These are phyloP conservation scores for Saprolegnia diclina DNA, from an alignment of 352 stramenopile genomes.

Conservation along the genomic window DNA sequence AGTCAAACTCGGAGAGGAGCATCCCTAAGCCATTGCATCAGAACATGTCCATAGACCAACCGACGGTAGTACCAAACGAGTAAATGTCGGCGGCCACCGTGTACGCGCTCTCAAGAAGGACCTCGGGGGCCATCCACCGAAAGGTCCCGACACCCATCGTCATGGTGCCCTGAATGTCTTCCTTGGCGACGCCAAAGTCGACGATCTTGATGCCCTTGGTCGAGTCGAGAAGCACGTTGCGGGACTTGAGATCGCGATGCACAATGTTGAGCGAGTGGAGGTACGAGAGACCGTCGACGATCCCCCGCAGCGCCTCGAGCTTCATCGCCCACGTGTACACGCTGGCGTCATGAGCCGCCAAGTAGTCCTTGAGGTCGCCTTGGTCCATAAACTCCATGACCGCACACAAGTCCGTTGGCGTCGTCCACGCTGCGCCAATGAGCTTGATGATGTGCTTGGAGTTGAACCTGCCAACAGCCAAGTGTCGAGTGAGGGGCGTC, in stretches of 20 bases:
- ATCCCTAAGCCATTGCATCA: not conserved
- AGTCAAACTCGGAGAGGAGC: conserved; percentile 3
- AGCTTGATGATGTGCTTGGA: not conserved
- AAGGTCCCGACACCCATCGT: not conserved
- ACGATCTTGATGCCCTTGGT: conserved; percentile 42
- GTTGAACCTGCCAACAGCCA: not conserved
- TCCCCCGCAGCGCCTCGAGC: conserved; percentile 38
- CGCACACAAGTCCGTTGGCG: conserved; percentile 33
- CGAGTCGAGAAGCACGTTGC: conserved; percentile 44
- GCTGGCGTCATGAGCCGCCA: conserved; percentile 31
- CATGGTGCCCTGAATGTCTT: conserved; percentile 15
- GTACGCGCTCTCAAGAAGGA: not conserved
- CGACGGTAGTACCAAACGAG: conserved; percentile 25
- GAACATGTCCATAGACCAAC: not conserved
- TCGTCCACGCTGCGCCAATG: conserved; percentile 7
- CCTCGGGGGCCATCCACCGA: conserved; percentile 18
- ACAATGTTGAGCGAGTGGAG: conserved; percentile 37
- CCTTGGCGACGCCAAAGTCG: conserved; percentile 40
- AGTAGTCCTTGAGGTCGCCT: conserved; percentile 36
- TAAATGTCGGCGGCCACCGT: conserved; percentile 4
- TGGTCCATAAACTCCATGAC: conserved; percentile 41
- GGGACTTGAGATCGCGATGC: conserved; percentile 54
- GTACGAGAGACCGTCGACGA: conserved; percentile 45
- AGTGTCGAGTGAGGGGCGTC: not conserved
- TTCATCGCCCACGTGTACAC: conserved; percentile 28